These are phyloP conservation scores for Cyberlindnera euphorbiae DNA, from an alignment of 805 yeast genomes.

Conservation along the genomic window DNA sequence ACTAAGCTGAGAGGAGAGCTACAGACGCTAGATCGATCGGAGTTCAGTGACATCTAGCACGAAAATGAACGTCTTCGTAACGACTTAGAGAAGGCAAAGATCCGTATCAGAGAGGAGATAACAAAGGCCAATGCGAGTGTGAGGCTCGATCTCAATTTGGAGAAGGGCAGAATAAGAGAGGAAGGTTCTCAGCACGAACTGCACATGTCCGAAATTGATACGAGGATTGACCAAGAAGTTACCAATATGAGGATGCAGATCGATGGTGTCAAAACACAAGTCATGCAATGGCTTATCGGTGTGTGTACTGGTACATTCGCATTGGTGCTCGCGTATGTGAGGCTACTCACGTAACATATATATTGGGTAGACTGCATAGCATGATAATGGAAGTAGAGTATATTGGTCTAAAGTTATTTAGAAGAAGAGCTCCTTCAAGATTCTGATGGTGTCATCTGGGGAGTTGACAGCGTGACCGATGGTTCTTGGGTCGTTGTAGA, in stretches of 20 bases:
- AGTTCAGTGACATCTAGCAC: slow-evolving; percentile 72
- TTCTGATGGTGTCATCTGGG: slow-evolving; percentile 85
- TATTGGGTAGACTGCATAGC: neutral
- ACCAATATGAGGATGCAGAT: slow-evolving; percentile 93
- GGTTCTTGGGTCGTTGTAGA: slow-evolving; percentile 87
- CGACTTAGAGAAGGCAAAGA: slow-evolving; percentile 82
- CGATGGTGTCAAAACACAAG: slow-evolving; percentile 92
- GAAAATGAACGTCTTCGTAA: slow-evolving; percentile 83
- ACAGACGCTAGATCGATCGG: slow-evolving; percentile 81
- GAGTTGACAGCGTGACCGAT: slow-evolving; percentile 89
- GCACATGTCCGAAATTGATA: slow-evolving; percentile 90
- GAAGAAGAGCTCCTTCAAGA: slow-evolving; percentile 75
- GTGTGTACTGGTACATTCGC: slow-evolving; percentile 98
- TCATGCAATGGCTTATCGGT: slow-evolving; percentile 97
- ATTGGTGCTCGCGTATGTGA: slow-evolving; percentile 82
- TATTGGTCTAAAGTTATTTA: slow-evolving; percentile 5
- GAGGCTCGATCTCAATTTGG: slow-evolving; percentile 83
- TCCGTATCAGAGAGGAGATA: slow-evolving; percentile 83
- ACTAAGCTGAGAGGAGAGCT: slow-evolving; percentile 91
- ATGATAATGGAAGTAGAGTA: neutral
- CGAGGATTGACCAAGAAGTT: slow-evolving; percentile 92
- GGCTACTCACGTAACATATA: slow-evolving; percentile 56
- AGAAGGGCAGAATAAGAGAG: slow-evolving; percentile 92
- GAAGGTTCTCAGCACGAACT: slow-evolving; percentile 90
- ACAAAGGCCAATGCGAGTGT: slow-evolving; percentile 88